phyloP scores from a whole-genome alignment of 345 rosid species.

The Salix arbutifolia region DNA sequence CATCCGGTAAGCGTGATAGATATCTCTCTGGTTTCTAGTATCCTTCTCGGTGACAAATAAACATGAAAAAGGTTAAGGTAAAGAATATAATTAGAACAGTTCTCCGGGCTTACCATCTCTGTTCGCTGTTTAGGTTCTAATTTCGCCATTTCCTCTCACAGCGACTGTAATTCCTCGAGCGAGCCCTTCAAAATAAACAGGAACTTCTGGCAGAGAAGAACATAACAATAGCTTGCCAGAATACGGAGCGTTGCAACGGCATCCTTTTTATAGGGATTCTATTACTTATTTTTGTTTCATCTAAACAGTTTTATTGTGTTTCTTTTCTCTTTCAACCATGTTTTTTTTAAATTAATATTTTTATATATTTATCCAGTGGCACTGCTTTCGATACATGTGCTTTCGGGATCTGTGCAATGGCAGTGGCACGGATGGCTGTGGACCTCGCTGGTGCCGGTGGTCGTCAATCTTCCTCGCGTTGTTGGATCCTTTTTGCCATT shows the following conservation, averaged over 20 bases:
- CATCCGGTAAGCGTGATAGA: too few relatives aligned
- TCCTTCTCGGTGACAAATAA: too few relatives aligned
- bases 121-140: constrained; percentile 18
- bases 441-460: neutral
- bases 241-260: constrained; percentile 6
- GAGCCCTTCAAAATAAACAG: neutral
- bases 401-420: neutral
- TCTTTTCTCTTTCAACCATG: too few relatives aligned
- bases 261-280: constrained; percentile 7
- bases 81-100: too few relatives aligned
- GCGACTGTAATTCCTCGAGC: neutral
- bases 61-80: too few relatives aligned
- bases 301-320: too few relatives aligned
- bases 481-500: too few relatives aligned
- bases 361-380: neutral
- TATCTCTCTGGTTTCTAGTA: too few relatives aligned
- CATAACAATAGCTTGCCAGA: too few relatives aligned
- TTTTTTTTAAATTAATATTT: too few relatives aligned
- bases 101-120: constrained; percentile 9
- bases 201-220: neutral
- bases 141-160: constrained; percentile 23
- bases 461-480: too few relatives aligned
- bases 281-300: too few relatives aligned
- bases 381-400: neutral
- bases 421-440: constrained; percentile 13